Evolutionary conservation across 2,329 filamentous ascomycete genomes (phyloP).

Genomic region (Xylaria polymorpha): DNA sequence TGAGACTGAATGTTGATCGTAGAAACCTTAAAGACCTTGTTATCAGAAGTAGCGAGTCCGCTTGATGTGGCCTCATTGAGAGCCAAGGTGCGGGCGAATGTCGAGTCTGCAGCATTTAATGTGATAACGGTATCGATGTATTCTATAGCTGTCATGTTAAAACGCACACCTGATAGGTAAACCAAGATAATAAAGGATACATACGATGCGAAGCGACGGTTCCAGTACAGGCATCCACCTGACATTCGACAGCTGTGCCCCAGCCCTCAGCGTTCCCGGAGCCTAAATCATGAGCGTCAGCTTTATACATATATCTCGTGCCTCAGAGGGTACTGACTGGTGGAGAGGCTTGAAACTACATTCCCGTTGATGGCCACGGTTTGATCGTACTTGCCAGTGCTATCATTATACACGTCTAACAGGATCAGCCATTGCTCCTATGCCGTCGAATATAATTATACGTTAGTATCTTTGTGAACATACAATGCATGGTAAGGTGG

Average conservation of each 20-base stretch:
- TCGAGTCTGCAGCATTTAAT: conserved; percentile 45
- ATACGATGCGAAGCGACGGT: conserved; percentile 48
- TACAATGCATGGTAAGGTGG: conserved; percentile 47
- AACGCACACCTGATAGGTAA: background rate
- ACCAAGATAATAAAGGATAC: conserved; percentile 21
- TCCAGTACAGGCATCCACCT: conserved; percentile 46
- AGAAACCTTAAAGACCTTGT: conserved; percentile 47
- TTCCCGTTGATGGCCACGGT: conserved; percentile 48
- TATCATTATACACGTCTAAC: conserved; percentile 49
- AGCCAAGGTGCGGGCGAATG: conserved; percentile 46
- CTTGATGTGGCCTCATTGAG: conserved; percentile 46
- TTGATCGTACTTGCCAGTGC: conserved; percentile 49
- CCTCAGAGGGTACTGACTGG: conserved; percentile 30
- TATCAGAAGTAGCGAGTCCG: conserved; percentile 45
- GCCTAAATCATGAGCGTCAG: conserved; percentile 19
- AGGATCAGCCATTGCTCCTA: background rate
- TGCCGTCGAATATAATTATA: background rate
- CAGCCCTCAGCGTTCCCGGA: conserved; percentile 50
- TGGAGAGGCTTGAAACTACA: conserved; percentile 47
- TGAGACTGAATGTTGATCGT: conserved; percentile 48
- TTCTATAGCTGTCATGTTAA: conserved; percentile 36
- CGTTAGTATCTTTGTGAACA: conserved; percentile 4
- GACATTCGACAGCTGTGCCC: conserved; percentile 51
- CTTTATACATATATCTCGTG: background rate
- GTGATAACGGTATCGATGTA: conserved; percentile 49